Conservation (phyloP, 108 stramenopile species). For the Conticribra weissflogii region DNA sequence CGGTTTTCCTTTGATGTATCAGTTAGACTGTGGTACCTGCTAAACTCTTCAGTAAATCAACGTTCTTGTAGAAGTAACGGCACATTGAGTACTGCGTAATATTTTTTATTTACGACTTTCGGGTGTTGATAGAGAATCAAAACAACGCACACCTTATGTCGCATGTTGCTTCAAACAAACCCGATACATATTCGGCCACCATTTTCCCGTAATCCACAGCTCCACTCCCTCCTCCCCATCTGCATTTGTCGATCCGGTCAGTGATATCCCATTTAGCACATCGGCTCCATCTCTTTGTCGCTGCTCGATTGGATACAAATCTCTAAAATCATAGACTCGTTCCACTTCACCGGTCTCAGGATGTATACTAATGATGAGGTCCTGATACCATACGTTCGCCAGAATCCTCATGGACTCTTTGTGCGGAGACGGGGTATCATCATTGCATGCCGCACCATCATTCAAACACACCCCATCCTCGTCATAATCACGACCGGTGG, state of each 20-base stretch:
- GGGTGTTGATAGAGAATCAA: too few species aligned
- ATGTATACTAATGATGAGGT: slow-evolving; percentile 70
- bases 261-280: slow-evolving; percentile 81
- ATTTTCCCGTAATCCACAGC: slow-evolving; percentile 79
- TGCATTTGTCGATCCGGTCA: slow-evolving; percentile 25
- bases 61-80: too few species aligned
- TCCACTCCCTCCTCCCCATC: slow-evolving; percentile 44
- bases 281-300: slow-evolving; percentile 47
- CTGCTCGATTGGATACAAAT: slow-evolving; percentile 40
- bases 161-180: slow-evolving; percentile 13
- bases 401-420: slow-evolving; percentile 59
- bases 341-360: slow-evolving; percentile 60
- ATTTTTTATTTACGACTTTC: too few species aligned
- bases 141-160: too few species aligned
- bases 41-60: too few species aligned
- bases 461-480: slow-evolving; percentile 60
- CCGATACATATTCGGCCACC: slow-evolving; percentile 73
- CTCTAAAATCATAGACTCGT: slow-evolving; percentile 60
- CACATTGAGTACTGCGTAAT: too few species aligned
- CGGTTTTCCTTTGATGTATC: too few species aligned
- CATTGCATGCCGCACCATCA: slow-evolving; percentile 40
- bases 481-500: slow-evolving; percentile 36
- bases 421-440: slow-evolving; percentile 6
- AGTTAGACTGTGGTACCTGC: too few species aligned
- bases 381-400: slow-evolving; percentile 80